Conservation (phyloP, 768 basidiomycete genomes). For the Lactarius vividus region DNA sequence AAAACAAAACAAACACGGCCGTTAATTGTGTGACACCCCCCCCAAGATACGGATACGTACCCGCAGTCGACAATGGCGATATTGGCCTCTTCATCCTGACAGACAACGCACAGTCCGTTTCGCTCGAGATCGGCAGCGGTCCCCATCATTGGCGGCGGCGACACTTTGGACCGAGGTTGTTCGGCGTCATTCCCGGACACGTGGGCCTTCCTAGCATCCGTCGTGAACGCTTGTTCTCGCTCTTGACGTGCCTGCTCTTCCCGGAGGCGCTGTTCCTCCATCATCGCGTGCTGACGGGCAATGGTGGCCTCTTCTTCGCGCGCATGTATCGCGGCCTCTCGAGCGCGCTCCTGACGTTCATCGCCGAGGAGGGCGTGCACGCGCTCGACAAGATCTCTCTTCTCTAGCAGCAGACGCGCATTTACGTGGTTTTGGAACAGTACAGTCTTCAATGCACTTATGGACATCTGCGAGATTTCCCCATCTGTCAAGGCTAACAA, state of each 20-base stretch:
- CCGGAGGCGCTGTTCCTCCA: slow-evolving; percentile 33
- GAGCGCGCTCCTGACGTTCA: slow-evolving; percentile 54
- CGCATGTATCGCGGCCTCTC: slow-evolving; percentile 42
- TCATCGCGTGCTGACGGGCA: slow-evolving; percentile 25
- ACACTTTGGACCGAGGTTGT: slow-evolving; percentile 26
- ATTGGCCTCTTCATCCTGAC: slow-evolving; percentile 92
- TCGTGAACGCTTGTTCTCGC: slow-evolving; percentile 11
- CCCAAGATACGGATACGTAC: slow-evolving; percentile 43
- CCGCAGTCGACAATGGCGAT: slow-evolving; percentile 95
- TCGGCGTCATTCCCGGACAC: not conserved
- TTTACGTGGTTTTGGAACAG: slow-evolving; percentile 78
- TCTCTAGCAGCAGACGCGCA: slow-evolving; percentile 72
- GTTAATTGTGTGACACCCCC: not conserved
- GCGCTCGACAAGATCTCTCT: slow-evolving; percentile 75
- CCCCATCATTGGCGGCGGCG: slow-evolving; percentile 31
- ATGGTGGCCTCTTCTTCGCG: slow-evolving; percentile 29
- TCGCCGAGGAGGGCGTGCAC: slow-evolving; percentile 63
- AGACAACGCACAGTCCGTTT: slow-evolving; percentile 83
- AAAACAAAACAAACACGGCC: slow-evolving; percentile 2
- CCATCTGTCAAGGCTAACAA: slow-evolving; percentile 61
- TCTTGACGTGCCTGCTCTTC: slow-evolving; percentile 31
- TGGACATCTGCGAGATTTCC: slow-evolving; percentile 57
- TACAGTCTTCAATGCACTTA: slow-evolving; percentile 72
- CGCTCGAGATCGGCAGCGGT: slow-evolving; percentile 48
- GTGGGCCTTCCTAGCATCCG: not conserved